Evolutionary conservation across 352 stramenopile species (phyloP), one percentile per base, ranked within the genome.

Genomic region (Pythium rhizo-oryzae): DNA sequence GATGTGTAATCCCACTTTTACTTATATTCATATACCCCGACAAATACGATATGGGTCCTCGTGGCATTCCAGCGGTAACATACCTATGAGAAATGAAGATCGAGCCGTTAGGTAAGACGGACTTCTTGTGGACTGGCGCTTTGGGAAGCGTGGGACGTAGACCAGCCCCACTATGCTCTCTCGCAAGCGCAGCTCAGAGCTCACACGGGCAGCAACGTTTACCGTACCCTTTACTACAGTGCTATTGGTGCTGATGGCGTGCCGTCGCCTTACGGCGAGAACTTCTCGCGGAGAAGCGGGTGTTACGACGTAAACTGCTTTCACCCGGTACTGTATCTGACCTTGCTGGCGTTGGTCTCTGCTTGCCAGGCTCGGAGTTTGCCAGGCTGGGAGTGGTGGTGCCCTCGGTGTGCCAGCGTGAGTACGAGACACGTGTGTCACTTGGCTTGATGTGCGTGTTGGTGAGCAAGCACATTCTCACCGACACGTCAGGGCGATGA

Each of bases 41-140:
- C 13, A 1, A 3, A 47, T 9, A 47, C 41, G 41, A 47, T 47
- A 47, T 47, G 41, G 41, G 7, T 47, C 12, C 13, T 8, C 8
- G 8, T n/a, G n/a, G n/a, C n/a, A n/a, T n/a, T n/a, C n/a, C n/a
- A n/a, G n/a, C n/a, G n/a, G n/a, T n/a, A n/a, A n/a, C n/a, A n/a
- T n/a, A n/a, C 52, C 33, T 59, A 19, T 47, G 52, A 47, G 30
- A 46, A 59, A 33, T 47, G 52, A 59, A 47, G 19, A 47, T 59
- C 19, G 52, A 47, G 12, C 12, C 13, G 19, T 51, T 51, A 25
- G 44, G 44, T 6, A 25, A 25, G 4, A n/a, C 44, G 28, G 44
- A 51, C 44, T 28, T 18, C 4, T 25, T 51, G 41, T 8, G 25
- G 11, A 43, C 51, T 44, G 25, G 51, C 51, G 23, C 41, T 47